phyloP scores from a whole-genome alignment of 2,329 filamentous ascomycete genomes.

The Aspergillus caelatus region DNA sequence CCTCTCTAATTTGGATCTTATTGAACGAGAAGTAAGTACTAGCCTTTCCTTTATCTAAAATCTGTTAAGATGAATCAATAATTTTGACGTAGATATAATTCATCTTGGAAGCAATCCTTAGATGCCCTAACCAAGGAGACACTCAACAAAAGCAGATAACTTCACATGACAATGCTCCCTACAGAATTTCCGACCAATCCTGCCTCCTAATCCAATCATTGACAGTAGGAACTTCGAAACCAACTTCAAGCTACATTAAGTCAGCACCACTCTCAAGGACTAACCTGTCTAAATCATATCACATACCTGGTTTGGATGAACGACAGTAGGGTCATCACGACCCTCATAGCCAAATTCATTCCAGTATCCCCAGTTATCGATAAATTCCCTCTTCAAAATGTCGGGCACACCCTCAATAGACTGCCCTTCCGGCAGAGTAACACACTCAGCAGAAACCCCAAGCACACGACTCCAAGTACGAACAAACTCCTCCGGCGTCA shows the following conservation, averaged over 20 bases:
- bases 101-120: neutral
- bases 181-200: neutral
- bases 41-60: neutral
- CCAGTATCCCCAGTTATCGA: conserved; percentile 13
- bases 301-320: conserved; percentile 8
- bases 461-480: neutral
- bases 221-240: neutral
- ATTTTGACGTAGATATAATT: neutral
- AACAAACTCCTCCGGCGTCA: conserved; percentile 7
- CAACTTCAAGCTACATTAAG: neutral
- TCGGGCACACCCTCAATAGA: neutral
- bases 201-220: neutral
- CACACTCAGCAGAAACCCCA: conserved; percentile 5
- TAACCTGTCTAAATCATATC: neutral
- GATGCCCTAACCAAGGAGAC: neutral
- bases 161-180: neutral
- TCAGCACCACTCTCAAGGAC: neutral
- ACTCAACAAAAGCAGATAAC: neutral
- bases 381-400: conserved; percentile 9
- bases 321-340: neutral
- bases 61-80: neutral
- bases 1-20: too few species aligned
- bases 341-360: conserved; percentile 19
- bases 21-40: neutral
- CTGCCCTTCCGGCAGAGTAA: conserved; percentile 8